Evolutionary conservation across 1,139 yeast genomes (phyloP), one percentile per base, ranked within the genome.

Genomic region (Pichia norvegensis): DNA sequence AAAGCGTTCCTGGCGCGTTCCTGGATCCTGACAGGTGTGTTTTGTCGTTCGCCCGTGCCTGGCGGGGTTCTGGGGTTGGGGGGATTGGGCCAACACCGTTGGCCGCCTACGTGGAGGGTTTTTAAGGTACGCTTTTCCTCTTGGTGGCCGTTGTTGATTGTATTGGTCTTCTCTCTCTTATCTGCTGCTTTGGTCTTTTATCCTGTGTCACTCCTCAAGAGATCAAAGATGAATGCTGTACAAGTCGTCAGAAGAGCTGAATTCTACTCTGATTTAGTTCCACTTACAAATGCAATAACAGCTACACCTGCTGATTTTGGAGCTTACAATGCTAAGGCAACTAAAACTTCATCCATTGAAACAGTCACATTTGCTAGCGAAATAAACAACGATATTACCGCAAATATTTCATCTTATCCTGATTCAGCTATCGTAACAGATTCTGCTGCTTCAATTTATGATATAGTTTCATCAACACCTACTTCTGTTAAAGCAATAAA

Each of bases 231-330:
- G 37, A 20, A 35, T 19, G 36, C 4, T 8, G 13, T 35, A 17
- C 25, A 35, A 35, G 4, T 19, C 9, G 19, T 10, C 8, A 33
- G 13, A 23, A 31, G 46, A 16, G 44, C 29, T 7, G 40, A 41
- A n/a, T 48, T 44, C 23, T 46, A 44, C 22, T 42, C 48, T 4
- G 52, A 46, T 29, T 33, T 48, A 8, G 36, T 38, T 4, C 43
- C 49, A 10, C 19, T 46, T 2, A 46, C 51, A 4, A 27, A 31
- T 20, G 36, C 36, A 14, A 20, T 47, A 3, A 14, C 37, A 1
- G 31, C 50, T 20, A 44, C 50, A 4, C 29, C 43, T 6, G 19
- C 45, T 9, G 25, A 7, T 13, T 2, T 16, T n/a, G 19, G 21
- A 8, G 1, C 33, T 10, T 2, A 14, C 20, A n/a, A 37, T 14